Evolutionary conservation across 73 alveolate species (phyloP), one percentile per base, ranked within the genome.

Genomic region (Paramecium biaurelia): DNA sequence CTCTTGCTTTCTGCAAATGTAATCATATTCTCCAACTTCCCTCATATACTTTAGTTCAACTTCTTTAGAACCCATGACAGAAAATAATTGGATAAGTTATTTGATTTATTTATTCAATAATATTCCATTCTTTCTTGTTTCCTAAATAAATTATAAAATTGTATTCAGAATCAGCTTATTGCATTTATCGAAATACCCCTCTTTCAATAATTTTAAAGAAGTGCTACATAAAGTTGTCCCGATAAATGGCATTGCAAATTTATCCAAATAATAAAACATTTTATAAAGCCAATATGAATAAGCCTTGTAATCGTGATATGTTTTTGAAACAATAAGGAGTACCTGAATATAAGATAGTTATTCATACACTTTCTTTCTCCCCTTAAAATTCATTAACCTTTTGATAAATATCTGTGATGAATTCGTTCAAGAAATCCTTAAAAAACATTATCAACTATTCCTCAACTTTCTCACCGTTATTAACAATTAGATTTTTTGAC

Each of bases 271-370:
- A 45, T 4, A 42, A 18, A 28, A 79, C 72, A 79, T 79, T 45
- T 79, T 42, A 15, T 18, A 42, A n/a, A 79, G 90, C 90, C 76
- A 79, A 79, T 42, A 18, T n/a, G 74, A 28, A 79, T 41, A 79
- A 21, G 90, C 90, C 28, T 79, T 79, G 14, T 79, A 79, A 79
- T 79, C 53, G 8, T 42, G 74, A 21, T 20, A 38, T 15, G 68
- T 38, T 45, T 79, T 41, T 10, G 43, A 15, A 32, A 79, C 43
- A 11, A 21, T 43, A 5, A 1, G 1, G 12, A 79, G 26, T 18
- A 76, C 42, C 89, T 76, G 11, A 15, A 45, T 24, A 76, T 28
- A 35, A 35, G 0, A 38, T 32, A 38, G 9, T 8, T 12, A 14
- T 15, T 24, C 26, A 26, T 76, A 79, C 90, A 79, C 72, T 79